A percentile compares a stretch with the other conserved stretches of the same genome.
phyloP scores from a whole-genome alignment of 2,329 filamentous ascomycete genomes.

The Microsporum canis region DNA sequence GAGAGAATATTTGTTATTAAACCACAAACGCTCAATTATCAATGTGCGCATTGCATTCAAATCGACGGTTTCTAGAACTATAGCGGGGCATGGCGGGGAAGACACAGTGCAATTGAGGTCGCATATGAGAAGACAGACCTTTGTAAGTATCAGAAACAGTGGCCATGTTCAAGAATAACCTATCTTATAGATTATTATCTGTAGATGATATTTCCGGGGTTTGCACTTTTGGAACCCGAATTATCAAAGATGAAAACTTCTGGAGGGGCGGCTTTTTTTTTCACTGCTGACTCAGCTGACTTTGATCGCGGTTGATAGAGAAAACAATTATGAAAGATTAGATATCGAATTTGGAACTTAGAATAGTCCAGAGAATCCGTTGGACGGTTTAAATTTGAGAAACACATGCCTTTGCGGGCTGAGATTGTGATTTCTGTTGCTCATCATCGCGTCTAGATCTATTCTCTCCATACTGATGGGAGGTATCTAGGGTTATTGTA shows the following conservation, averaged over 20 bases:
- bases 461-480: too few relatives aligned
- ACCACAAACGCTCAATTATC: not conserved
- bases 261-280: not conserved
- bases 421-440: not conserved
- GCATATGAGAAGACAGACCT: conserved; percentile 1
- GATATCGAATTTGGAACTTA: not conserved
- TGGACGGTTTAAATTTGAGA: not conserved
- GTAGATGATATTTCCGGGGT: not conserved
- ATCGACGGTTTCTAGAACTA: not conserved
- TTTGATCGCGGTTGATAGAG: not conserved
- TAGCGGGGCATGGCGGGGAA: not conserved
- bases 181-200: not conserved
- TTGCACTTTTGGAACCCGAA: not conserved
- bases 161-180: not conserved
- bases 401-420: not conserved
- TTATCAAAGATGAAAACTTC: not conserved
- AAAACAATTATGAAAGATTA: not conserved
- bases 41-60: not conserved
- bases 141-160: conserved; percentile 9
- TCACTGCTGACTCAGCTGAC: not conserved
- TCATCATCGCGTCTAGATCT: not conserved
- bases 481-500: not conserved
- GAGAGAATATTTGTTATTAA: not conserved
- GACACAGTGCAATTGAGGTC: not conserved
- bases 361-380: not conserved